phyloP scores from a whole-genome alignment of 2,329 filamentous ascomycete genomes.

The Ascochyta clinopodiicola region DNA sequence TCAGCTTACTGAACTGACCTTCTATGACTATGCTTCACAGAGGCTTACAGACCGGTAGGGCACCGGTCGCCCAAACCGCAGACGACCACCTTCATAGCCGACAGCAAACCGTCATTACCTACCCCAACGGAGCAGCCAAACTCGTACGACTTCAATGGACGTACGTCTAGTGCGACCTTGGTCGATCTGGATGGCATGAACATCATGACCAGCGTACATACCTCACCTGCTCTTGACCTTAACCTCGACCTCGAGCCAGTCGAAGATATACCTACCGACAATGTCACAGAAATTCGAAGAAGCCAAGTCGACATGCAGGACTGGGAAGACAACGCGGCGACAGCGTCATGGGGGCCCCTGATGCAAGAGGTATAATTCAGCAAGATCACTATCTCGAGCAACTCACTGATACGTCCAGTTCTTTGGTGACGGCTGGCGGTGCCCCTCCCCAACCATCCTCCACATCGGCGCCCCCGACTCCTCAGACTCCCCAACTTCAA shows the following conservation, averaged over 20 bases:
- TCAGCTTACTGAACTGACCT: neutral
- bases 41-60: slow-evolving; percentile 37
- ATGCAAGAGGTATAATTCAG: slow-evolving; percentile 34
- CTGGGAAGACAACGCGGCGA: slow-evolving; percentile 25
- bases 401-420: slow-evolving; percentile 24
- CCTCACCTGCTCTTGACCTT: slow-evolving; percentile 13
- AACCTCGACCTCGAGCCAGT: slow-evolving; percentile 25
- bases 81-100: slow-evolving; percentile 22
- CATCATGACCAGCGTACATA: slow-evolving; percentile 24
- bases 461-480: slow-evolving; percentile 34
- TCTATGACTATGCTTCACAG: slow-evolving; percentile 10
- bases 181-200: slow-evolving; percentile 46
- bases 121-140: slow-evolving; percentile 17
- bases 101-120: slow-evolving; percentile 23
- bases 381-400: no score
- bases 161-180: slow-evolving; percentile 3
- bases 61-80: slow-evolving; percentile 30
- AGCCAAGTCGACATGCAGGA: slow-evolving; percentile 23
- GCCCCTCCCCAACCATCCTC: slow-evolving; percentile 38
- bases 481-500: neutral
- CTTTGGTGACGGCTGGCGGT: slow-evolving; percentile 39
- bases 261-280: slow-evolving; percentile 19
- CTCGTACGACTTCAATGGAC: slow-evolving; percentile 23
- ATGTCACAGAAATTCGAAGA: slow-evolving; percentile 15
- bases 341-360: slow-evolving; percentile 37